These are phyloP conservation scores for Boletus patriciae DNA, from an alignment of 768 basidiomycete genomes.

Conservation along the genomic window DNA sequence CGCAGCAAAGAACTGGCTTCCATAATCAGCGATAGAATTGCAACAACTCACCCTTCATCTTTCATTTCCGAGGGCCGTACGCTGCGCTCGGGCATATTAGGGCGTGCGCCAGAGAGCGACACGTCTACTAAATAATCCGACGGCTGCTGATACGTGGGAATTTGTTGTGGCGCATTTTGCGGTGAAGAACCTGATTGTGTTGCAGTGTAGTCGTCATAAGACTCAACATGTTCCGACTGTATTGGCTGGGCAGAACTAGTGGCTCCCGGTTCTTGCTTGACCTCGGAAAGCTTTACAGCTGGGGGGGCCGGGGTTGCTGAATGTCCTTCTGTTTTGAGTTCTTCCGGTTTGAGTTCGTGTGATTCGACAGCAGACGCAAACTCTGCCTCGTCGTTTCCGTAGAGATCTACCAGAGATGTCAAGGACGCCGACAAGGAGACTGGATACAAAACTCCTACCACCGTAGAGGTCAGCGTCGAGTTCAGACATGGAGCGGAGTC, in stretches of 20 bases:
- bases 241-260: conserved; percentile 9
- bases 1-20: conserved; percentile 13
- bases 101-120: conserved; percentile 36
- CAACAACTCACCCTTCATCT: conserved; percentile 90
- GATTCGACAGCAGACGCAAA: conserved; percentile 50
- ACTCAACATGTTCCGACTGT: conserved; percentile 14
- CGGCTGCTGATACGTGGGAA: conserved; percentile 76
- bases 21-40: conserved; percentile 9
- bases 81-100: conserved; percentile 56
- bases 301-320: conserved; percentile 22
- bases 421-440: neutral
- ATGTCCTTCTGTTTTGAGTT: conserved; percentile 29
- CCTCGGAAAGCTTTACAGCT: conserved; percentile 19
- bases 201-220: conserved; percentile 17
- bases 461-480: conserved; percentile 90
- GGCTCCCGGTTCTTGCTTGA: conserved; percentile 19
- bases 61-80: conserved; percentile 90
- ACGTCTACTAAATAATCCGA: conserved; percentile 48
- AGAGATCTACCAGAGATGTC: conserved; percentile 54
- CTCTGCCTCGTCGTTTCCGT: conserved; percentile 61
- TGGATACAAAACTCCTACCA: conserved; percentile 45
- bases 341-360: conserved; percentile 32
- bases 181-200: conserved; percentile 35
- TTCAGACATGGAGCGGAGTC: conserved; percentile 56
- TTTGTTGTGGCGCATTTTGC: conserved; percentile 59